These are phyloP conservation scores for Eimeria sp. DNA, from an alignment of 169 alveolate genomes.

Conservation along the genomic window DNA sequence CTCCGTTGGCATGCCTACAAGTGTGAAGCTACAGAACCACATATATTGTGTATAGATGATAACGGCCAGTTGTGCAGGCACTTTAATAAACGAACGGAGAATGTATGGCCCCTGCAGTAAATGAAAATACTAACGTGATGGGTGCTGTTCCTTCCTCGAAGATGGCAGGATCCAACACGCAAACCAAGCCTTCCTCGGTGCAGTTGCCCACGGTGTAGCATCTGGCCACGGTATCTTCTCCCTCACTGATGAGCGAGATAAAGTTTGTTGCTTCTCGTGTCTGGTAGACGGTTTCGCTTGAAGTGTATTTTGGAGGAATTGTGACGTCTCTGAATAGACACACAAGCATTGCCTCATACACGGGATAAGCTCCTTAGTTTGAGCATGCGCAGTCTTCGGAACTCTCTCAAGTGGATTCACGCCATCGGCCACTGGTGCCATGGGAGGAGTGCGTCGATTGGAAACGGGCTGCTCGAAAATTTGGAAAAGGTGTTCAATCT, in stretches of 20 bases:
- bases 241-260: constrained; percentile 52
- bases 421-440: neutral
- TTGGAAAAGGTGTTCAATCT: neutral
- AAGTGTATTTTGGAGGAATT: constrained; percentile 31
- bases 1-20: too few species aligned
- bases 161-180: constrained; percentile 44
- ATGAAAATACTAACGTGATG: constrained; percentile 24
- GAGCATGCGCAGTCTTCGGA: neutral
- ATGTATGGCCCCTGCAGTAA: neutral
- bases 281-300: neutral
- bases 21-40: too few species aligned
- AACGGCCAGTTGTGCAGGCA: neutral
- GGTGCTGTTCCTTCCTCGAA: neutral
- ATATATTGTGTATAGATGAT: too few species aligned
- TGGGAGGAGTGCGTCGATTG: neutral
- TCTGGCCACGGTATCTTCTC: neutral
- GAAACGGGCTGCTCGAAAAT: too few species aligned
- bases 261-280: constrained; percentile 48
- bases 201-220: constrained; percentile 37
- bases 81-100: neutral
- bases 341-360: neutral
- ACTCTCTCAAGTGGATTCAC: neutral
- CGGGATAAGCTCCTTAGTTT: neutral
- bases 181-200: constrained; percentile 7
- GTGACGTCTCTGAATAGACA: constrained; percentile 4